Base-by-base conservation (phyloP, 1,139 yeast species). In the Sporopachydermia cereana region DNA sequence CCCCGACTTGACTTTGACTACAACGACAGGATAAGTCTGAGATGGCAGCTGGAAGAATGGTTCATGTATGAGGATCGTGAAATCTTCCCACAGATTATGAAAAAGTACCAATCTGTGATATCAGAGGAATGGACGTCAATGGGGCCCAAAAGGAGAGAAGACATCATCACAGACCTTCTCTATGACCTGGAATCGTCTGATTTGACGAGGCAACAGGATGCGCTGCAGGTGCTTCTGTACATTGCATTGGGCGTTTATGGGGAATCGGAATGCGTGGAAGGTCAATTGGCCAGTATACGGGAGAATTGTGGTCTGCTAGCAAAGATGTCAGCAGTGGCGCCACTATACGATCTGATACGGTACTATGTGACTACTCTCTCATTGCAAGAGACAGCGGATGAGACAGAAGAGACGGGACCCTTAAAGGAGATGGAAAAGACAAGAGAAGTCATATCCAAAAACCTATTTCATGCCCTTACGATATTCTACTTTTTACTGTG, bases 401-500 rank as follows among this genome's bases (percentile, higher is more conserved):
- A 42, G 21, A 41, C 34, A 3, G 49, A 46, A 5, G 45, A 44
- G 12, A 46, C 44, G 2, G 29, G 44, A 4, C 45, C 43, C 21
- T n/a, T n/a, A n/a, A n/a, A n/a, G n/a, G 24, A 31, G 9, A 12
- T 12, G n/a, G 46, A 41, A 12, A 39, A 16, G 27, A 25, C 24
- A n/a, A 23, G n/a, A 18, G 41, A 29, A 5, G 3, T 30, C 1
- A 24, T 46, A 2, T 60, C 64, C 2, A 49, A 49, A 29, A 61
- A 63, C 29, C 55, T 74, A 1, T 64, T 66, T 49, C 62, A 67
- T 44, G 53, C 72, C 0, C 60, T 79, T 50, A 79, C 94, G 0
- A 57, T 78, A 1, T 49, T 80, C 1, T 82, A 76, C 55, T 66
- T 79, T 45, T 56, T 74, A 45, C 51, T 73, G 9, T 67, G 63